A percentile compares a stretch with the other conserved stretches of the same genome.
Conservation (phyloP, 164 flowering plant genomes). For the Liriodendron chinense region DNA sequence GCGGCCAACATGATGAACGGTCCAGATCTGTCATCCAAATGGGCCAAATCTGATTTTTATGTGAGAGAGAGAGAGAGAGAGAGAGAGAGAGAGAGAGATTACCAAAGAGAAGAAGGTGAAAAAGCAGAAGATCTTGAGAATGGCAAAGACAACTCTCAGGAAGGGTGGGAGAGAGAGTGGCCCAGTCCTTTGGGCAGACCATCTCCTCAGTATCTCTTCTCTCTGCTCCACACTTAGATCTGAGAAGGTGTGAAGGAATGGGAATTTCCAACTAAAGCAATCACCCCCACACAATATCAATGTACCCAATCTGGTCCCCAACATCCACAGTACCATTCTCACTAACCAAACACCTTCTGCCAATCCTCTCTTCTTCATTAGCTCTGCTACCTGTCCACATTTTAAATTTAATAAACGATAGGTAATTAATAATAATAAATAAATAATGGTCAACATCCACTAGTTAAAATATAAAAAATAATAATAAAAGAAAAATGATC, state of each 20-base stretch:
- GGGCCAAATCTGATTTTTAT: too few species aligned
- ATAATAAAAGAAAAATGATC: neutral
- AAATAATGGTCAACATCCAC: neutral
- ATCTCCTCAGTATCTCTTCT: constrained; percentile 8
- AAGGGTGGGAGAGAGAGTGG: neutral
- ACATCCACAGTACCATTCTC: constrained; percentile 6
- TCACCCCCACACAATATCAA: constrained; percentile 8
- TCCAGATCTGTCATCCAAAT: too few species aligned
- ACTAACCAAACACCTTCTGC: neutral
- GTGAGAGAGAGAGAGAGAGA: neutral
- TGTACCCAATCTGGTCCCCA: constrained; percentile 18
- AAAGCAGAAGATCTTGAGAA: constrained; percentile 15
- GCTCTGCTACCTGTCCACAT: constrained; percentile 13
- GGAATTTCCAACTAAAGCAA: constrained; percentile 9
- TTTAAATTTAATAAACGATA: neutral
- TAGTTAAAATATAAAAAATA: too few species aligned
- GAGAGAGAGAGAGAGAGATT: neutral
- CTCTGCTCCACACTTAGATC: constrained; percentile 14
- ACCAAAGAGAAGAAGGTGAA: constrained; percentile 15
- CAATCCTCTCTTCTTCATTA: constrained; percentile 1
- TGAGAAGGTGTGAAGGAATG: constrained; percentile 13
- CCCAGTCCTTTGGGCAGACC: constrained; percentile 5
- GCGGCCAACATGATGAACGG: too few species aligned
- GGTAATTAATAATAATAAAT: neutral
- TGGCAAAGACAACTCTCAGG: constrained; percentile 8